These are phyloP conservation scores for Solanum hybrid DNA, from an alignment of 305 asterid species.

Conservation along the genomic window DNA sequence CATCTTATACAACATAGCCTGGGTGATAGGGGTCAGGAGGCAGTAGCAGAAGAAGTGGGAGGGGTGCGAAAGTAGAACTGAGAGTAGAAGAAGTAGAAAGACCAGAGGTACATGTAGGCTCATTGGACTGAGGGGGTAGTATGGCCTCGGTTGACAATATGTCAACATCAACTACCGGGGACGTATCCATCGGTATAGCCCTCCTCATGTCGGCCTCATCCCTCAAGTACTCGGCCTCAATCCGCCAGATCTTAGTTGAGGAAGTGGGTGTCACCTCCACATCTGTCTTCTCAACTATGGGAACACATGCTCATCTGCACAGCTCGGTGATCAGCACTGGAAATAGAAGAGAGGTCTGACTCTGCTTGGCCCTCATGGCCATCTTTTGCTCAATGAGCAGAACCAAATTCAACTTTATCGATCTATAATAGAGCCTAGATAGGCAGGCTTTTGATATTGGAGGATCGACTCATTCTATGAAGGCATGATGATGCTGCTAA, in stretches of 20 bases:
- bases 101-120: background rate
- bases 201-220: background rate
- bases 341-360: no score
- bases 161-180: background rate
- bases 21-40: background rate
- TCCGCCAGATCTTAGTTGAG: background rate
- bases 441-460: background rate
- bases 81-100: background rate
- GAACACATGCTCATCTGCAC: background rate
- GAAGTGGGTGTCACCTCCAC: background rate
- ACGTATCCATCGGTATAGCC: background rate
- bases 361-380: background rate
- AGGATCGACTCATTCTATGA: background rate
- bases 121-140: background rate
- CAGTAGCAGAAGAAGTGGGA: no score
- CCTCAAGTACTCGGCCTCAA: background rate
- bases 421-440: background rate
- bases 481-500: background rate
- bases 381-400: background rate
- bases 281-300: background rate
- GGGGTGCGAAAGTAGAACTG: no score
- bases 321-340: background rate
- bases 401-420: background rate
- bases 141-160: background rate
- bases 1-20: background rate